Evolutionary conservation across 176 grass and related monocot species (phyloP), one percentile per base, ranked within the genome.

Genomic region (Thinopyrum elongatum): DNA sequence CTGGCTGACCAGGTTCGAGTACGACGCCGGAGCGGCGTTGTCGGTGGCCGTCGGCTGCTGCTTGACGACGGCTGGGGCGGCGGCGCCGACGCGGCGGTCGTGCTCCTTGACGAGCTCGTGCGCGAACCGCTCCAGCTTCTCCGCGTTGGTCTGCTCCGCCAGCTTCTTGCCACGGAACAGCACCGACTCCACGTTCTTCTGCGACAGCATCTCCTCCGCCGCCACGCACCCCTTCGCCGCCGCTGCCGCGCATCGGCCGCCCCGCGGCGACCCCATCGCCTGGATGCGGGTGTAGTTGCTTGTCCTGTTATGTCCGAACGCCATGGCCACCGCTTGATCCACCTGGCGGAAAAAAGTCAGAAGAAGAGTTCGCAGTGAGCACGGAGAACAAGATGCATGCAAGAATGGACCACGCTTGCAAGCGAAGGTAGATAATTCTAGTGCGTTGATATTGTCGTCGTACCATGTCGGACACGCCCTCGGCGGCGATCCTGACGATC

Each of bases 261-360:
- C 74, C 74, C 80, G 79, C 8, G 83, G 75, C 5, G 70, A n/a
- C 2, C 88, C 90, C 35, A 82, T 88, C 17, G 90, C 90, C 93
- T 95, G 97, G 17, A 99, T 94, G 31, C 97, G 97, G 60, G 90
- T 89, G 69, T 99, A 99, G 63, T 97, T 99, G 87, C 77, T 97
- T 73, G 94, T 86, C 80, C 92, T 91, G 72, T 82, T 90, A 62
- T 93, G 87, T 72, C 97, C 97, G 65, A 99, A 99, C 63, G 97
- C 97, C 97, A 91, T 99, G 66, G 94, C 92, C 71, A 99, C 94
- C 17, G 97, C 92, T 79, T 97, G 94, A 87, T 99, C 97, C 84
- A 99, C 95, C 95, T 98, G 83, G 6, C 42, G 42, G 42, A 46
- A 4, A 46, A 46, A 46, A 46, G 42, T 46, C 12, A 3, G 42